These are phyloP conservation scores for Boletus pseudo-olivaceus DNA, from an alignment of 768 basidiomycete genomes.

Conservation along the genomic window DNA sequence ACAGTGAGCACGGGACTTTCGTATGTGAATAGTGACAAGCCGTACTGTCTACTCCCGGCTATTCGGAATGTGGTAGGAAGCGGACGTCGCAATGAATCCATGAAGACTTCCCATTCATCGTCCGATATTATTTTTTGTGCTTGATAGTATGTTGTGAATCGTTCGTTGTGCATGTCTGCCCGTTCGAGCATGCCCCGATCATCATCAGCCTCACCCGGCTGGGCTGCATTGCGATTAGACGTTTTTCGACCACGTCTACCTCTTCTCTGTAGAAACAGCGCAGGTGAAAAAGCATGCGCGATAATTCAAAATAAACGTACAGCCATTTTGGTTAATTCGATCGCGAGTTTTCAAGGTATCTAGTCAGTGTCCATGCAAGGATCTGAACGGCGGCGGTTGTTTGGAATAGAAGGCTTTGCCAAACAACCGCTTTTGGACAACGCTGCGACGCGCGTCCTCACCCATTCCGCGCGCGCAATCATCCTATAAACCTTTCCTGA, in stretches of 20 bases:
- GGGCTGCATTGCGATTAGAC: conserved; percentile 10
- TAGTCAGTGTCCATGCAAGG: neutral
- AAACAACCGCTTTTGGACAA: conserved; percentile 29
- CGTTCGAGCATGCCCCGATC: conserved; percentile 50
- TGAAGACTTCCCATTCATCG: conserved; percentile 75
- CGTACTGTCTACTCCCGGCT: conserved; percentile 81
- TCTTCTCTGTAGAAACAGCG: conserved; percentile 12
- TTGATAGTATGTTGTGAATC: conserved; percentile 65
- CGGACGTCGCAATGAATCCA: conserved; percentile 61
- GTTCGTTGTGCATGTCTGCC: conserved; percentile 66
- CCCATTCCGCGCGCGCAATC: neutral
- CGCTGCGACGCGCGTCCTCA: conserved; percentile 31
- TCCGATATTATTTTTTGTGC: conserved; percentile 73
- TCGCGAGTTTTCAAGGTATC: neutral
- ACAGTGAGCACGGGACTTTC: neutral
- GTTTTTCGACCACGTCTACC: conserved; percentile 12
- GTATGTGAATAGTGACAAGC: neutral
- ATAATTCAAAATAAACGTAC: conserved; percentile 8
- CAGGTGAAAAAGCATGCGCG: neutral
- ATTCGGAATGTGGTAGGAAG: conserved; percentile 95
- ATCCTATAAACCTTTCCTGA: conserved; percentile 3
- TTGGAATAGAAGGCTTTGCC: conserved; percentile 31
- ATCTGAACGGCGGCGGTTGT: conserved; percentile 18
- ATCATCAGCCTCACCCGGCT: conserved; percentile 33
- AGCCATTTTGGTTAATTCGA: conserved; percentile 8